Evolutionary conservation across 2,329 filamentous ascomycete species (phyloP).

Genomic region (Pyrenochaeta sp.): DNA sequence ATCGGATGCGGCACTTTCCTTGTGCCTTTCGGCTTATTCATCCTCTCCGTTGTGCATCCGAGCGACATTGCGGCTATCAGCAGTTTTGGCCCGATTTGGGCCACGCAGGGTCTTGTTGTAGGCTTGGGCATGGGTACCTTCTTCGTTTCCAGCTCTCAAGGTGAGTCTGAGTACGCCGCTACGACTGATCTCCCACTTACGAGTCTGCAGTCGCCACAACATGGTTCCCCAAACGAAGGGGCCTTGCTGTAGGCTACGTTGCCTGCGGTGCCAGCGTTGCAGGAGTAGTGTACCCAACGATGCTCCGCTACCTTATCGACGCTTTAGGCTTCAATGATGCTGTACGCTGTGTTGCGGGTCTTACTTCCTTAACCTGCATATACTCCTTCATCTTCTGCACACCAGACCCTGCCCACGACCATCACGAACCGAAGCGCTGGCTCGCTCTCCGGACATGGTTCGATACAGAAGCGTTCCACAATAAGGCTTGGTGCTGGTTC

Average conservation of each 20-base stretch:
- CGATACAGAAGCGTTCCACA: conserved; percentile 55
- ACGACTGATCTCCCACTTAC: background rate
- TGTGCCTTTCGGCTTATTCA: conserved; percentile 55
- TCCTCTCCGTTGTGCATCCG: conserved; percentile 54
- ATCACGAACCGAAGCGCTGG: conserved; percentile 53
- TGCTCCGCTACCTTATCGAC: conserved; percentile 55
- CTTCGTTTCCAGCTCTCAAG: conserved; percentile 61
- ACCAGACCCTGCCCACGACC: conserved; percentile 54
- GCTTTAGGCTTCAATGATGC: conserved; percentile 57
- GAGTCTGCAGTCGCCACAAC: conserved; percentile 55
- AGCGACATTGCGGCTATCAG: conserved; percentile 45
- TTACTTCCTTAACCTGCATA: conserved; percentile 53
- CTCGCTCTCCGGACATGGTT: conserved; percentile 51
- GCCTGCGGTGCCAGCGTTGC: conserved; percentile 60
- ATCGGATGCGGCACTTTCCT: conserved; percentile 54
- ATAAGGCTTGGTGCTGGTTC: conserved; percentile 56
- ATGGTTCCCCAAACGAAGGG: conserved; percentile 59
- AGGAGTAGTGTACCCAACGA: conserved; percentile 57
- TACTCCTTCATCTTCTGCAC: conserved; percentile 54
- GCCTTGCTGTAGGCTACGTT: conserved; percentile 60
- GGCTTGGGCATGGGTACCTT: conserved; percentile 62
- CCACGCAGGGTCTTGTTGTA: conserved; percentile 57
- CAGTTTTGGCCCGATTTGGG: conserved; percentile 56
- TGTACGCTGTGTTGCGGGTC: conserved; percentile 51
- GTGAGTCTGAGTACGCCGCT: conserved; percentile 38